Evolutionary conservation across 805 yeast species (phyloP), one percentile per base, ranked within the genome.

Genomic region (Zygoascus flipseniorum): DNA sequence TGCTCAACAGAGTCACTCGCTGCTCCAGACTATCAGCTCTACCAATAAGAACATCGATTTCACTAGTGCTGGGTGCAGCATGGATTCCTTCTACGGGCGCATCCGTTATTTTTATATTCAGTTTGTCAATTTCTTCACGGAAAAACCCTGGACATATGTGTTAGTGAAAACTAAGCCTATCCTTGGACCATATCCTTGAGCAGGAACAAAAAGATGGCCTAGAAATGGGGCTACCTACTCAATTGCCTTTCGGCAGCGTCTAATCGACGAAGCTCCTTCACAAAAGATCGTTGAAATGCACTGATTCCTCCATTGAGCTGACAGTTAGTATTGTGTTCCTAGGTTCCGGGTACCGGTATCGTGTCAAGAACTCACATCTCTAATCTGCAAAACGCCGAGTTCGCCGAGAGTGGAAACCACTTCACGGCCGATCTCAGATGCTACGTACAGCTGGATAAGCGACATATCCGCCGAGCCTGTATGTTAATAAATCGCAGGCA

Each of bases 391-490:
- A 54, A 83, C 72, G 26, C 92, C 90, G 67, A 87, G 73, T 56
- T 85, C 85, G 2, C 99, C 99, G 35, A 93, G 73, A 26, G 84
- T 80, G 54, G 88, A 82, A 16, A 89, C 84, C 32, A 87, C 81
- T 52, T 89, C 95, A 56, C 98, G 78, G 8, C 96, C 81, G 31
- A 85, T 82, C 70, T 93, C 99, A 23, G 86, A 80, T 1, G 98
- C 90, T 51, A 93, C 81, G 68, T 89, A 92, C 61, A 93, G 75
- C 72, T 93, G 97, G 45, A 92, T 85, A 61, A 90, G 79, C 51
- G 95, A 82, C 98, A 93, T 95, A 64, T 89, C 96, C 83, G 98
- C 98, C 50, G 98, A 90, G 76, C 97, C 75, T 72, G 31, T 20
- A 9, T 13, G 50, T 41, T 42, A 47, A 31, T 47, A 43, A 19